Evolutionary conservation across 495 filamentous ascomycete genomes (phyloP).

Genomic region (Cladorrhinum samala): DNA sequence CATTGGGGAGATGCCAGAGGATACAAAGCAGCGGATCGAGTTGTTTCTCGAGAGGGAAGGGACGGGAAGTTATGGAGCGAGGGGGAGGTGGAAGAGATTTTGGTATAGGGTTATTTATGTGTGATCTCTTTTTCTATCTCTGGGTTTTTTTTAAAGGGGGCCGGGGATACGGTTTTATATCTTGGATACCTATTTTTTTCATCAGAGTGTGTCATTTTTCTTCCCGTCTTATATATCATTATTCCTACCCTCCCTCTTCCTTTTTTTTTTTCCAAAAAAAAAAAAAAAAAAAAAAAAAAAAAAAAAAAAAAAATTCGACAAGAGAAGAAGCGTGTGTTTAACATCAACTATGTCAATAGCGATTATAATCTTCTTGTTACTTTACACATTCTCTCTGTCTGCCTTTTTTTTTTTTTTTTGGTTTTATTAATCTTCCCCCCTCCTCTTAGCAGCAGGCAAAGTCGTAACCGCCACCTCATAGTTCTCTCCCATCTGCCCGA

Average conservation of each 20-base stretch:
- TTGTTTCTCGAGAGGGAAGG: conserved; percentile 16
- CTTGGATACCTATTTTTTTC: background rate
- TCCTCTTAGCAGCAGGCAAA: background rate
- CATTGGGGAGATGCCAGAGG: conserved; percentile 35
- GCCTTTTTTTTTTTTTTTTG: background rate
- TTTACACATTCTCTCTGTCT: background rate
- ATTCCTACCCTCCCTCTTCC: no score
- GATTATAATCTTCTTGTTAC: background rate
- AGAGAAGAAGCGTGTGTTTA: no score
- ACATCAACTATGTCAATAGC: no score
- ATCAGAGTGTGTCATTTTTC: no score
- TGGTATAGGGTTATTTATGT: conserved; percentile 1
- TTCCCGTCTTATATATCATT: no score
- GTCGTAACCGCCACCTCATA: conserved; percentile 32
- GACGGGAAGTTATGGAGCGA: background rate
- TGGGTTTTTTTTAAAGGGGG: no score
- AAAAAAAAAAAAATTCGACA: no score
- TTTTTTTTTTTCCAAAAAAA: no score
- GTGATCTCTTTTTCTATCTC: background rate
- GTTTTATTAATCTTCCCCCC: no score
- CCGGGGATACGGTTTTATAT: no score
- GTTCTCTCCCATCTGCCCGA: conserved; percentile 36
- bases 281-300: no score
- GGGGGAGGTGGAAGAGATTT: background rate
- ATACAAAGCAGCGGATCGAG: conserved; percentile 21